Conservation (phyloP, 257 asterid genomes). For the Handroanthus guayacan region DNA sequence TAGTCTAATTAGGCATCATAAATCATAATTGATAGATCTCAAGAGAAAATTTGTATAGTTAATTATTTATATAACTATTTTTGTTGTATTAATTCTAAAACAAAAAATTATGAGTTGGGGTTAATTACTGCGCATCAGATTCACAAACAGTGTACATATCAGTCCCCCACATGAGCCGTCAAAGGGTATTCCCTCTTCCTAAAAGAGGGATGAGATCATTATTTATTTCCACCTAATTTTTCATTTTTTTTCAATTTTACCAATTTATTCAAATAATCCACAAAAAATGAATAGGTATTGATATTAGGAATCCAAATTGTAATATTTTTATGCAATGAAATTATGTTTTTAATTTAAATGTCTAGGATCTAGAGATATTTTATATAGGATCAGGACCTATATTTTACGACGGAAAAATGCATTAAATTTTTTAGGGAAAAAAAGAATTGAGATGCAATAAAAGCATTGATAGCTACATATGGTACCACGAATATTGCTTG, state of each 20-base stretch:
- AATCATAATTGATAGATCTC: too few species aligned
- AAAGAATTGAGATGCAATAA: background rate
- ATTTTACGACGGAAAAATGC: too few species aligned
- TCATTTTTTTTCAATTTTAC: background rate
- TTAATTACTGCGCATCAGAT: constrained; percentile 31
- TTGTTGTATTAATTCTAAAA: too few species aligned
- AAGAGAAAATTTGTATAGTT: too few species aligned
- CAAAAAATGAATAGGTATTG: background rate
- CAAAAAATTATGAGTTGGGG: too few species aligned
- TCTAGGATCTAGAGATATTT: too few species aligned
- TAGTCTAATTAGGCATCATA: too few species aligned
- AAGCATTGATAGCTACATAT: background rate
- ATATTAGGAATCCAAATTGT: background rate
- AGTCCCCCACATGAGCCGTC: constrained; percentile 38
- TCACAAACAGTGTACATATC: constrained; percentile 36
- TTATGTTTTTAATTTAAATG: too few species aligned
- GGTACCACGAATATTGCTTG: background rate
- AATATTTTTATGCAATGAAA: too few species aligned
- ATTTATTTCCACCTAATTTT: background rate
- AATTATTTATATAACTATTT: too few species aligned
- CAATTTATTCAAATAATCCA: background rate
- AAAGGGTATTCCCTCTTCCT: constrained; percentile 1
- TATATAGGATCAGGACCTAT: too few species aligned
- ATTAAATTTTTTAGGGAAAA: too few species aligned
- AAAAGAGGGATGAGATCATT: constrained; percentile 1